phyloP scores from a whole-genome alignment of 306 rosid genomes.

The Crataegus laevigata region DNA sequence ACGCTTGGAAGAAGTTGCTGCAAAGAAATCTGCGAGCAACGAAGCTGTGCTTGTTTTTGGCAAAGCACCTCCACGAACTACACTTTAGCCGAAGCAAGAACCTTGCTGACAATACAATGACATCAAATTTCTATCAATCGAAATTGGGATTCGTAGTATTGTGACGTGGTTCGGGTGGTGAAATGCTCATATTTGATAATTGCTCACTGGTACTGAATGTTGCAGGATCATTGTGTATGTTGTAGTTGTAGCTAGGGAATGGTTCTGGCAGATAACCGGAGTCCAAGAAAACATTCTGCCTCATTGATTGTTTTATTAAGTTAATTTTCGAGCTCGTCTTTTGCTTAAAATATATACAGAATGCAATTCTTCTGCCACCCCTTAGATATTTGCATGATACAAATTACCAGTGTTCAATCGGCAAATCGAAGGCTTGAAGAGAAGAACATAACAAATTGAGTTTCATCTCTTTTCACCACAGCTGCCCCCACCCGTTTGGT shows the following conservation, averaged over 20 bases:
- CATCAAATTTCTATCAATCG: conserved; percentile 2
- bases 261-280: conserved; percentile 1
- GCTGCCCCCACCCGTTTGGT: too few relatives aligned
- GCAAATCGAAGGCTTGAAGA: not conserved
- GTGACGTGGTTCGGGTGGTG: not conserved
- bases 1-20: conserved; percentile 59
- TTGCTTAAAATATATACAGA: not conserved
- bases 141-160: not conserved
- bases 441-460: too few relatives aligned
- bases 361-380: not conserved
- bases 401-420: not conserved
- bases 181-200: conserved; percentile 8
- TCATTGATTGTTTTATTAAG: not conserved
- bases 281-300: conserved; percentile 4
- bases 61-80: conserved; percentile 10
- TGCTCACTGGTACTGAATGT: not conserved
- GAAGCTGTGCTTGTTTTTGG: conserved; percentile 38
- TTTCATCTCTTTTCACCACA: too few relatives aligned
- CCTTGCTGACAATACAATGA: not conserved
- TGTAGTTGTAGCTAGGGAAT: not conserved
- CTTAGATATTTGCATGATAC: not conserved
- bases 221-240: not conserved
- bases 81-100: not conserved
- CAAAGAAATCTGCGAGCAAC: conserved; percentile 38
- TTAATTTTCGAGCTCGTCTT: not conserved